A percentile compares a stretch with the other conserved stretches of the same genome.
Conservation (phyloP, 2,329 filamentous ascomycete genomes). For the Trichophyton simii region DNA sequence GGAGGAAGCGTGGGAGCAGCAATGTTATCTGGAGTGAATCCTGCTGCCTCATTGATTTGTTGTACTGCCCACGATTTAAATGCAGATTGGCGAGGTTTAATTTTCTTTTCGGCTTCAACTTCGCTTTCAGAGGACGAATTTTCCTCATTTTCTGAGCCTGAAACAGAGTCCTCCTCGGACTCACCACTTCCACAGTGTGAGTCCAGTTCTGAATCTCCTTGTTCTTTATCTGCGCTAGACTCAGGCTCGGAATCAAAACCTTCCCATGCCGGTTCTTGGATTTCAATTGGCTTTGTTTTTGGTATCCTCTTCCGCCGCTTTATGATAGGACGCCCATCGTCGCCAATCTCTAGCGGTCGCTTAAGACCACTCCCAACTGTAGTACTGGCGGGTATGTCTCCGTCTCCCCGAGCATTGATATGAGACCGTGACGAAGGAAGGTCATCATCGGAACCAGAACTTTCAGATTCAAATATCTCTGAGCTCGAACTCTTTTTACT, state of each 20-base stretch:
- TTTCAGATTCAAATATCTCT: background rate
- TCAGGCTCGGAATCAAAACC: constrained; percentile 31
- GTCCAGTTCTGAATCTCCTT: constrained; percentile 12
- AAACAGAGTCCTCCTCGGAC: constrained; percentile 17
- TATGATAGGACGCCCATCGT: constrained; percentile 67
- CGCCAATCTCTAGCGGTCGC: constrained; percentile 67
- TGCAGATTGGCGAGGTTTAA: constrained; percentile 43
- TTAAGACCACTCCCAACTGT: constrained; percentile 65
- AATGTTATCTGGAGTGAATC: constrained; percentile 42
- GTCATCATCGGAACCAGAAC: constrained; percentile 35
- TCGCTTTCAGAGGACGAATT: constrained; percentile 20
- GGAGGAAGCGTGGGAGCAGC: constrained; percentile 20
- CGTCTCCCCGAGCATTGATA: background rate
- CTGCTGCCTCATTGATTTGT: constrained; percentile 72
- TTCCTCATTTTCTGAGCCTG: constrained; percentile 23
- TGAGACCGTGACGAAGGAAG: constrained; percentile 37
- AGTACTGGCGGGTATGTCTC: background rate
- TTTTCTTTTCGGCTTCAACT: constrained; percentile 14
- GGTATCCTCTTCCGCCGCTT: constrained; percentile 54
- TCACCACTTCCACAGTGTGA: constrained; percentile 21
- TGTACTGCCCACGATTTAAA: constrained; percentile 92
- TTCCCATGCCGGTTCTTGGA: constrained; percentile 33
- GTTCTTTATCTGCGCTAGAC: constrained; percentile 19
- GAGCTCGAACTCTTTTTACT: background rate
- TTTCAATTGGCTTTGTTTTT: constrained; percentile 21